phyloP scores from a whole-genome alignment of 371 early-diverging fungal species.

The Mortierella polycephala region DNA sequence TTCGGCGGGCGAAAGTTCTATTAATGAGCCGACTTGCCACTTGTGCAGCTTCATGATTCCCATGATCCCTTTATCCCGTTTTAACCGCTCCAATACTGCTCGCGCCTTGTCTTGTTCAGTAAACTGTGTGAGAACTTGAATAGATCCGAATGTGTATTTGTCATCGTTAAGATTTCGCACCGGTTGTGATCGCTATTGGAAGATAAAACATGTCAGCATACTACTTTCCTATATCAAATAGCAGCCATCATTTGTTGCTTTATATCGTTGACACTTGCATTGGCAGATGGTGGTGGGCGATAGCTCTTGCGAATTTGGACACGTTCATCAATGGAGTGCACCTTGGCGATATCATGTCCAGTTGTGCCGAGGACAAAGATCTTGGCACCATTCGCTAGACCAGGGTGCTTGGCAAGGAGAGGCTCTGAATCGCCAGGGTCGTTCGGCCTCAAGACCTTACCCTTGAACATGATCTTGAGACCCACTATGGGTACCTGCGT shows the following conservation, averaged over 20 bases:
- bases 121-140: conserved; percentile 75
- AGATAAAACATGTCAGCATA: not conserved
- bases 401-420: conserved; percentile 20
- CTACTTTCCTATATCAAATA: not conserved
- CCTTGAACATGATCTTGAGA: conserved; percentile 66
- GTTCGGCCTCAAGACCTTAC: conserved; percentile 56
- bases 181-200: conserved; percentile 24
- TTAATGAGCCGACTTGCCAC: conserved; percentile 84
- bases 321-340: conserved; percentile 57
- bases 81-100: conserved; percentile 71
- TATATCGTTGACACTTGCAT: not conserved
- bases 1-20: conserved; percentile 85
- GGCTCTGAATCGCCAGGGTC: conserved; percentile 8
- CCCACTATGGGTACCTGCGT: conserved; percentile 55
- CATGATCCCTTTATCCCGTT: conserved; percentile 76
- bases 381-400: conserved; percentile 48
- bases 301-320: conserved; percentile 50
- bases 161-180: conserved; percentile 40
- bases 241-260: not conserved
- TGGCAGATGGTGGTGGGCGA: conserved; percentile 27
- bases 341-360: conserved; percentile 54
- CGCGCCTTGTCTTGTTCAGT: conserved; percentile 70
- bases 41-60: conserved; percentile 78
- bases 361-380: conserved; percentile 68
- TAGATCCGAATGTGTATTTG: conserved; percentile 74